Base-by-base conservation (phyloP, 192 early-diverging fungal genomes). In the Radiomyces spectabilis region DNA sequence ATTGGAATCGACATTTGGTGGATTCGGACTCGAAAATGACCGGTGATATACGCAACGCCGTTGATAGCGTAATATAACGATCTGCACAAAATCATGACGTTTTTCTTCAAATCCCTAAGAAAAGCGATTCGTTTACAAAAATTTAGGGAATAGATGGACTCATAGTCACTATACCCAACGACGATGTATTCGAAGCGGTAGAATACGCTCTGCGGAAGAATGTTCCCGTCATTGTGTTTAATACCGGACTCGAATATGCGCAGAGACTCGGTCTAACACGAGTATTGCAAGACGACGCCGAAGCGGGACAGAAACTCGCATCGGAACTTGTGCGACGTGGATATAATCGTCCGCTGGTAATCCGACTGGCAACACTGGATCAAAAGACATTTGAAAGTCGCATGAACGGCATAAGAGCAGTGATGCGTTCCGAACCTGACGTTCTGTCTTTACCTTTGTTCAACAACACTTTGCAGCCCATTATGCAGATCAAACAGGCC, bases 1-100 rank as follows among this genome's bases (percentile, higher is more conserved):
- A 51, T 21, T 61, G 59, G 59, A 61, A 61, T 38, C 51, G 51
- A 13, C 50, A 61, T 32, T 35, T 53, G n/a, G 16, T 38, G 19
- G 46, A 21, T 30, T 33, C 39, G 13, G 41, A 29, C 4, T 10
- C 16, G 8, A 41, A 51, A 19, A 61, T 61, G 59, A 48, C 41
- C 21, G 34, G 37, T 21, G 59, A 61, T 26, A 61, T 61, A 1
- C 13, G 32, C 8, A 5, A 26, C 12, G 59, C 59, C 15, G 51
- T 61, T 16, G 46, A 48, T 48, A 21, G 30, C 25, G 46, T 48
- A 31, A 25, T 21, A 3, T 15, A 27, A 29, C 15, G 15, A 48
- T 21, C 9, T n/a, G n/a, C n/a, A n/a, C n/a, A n/a, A n/a, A n/a
- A n/a, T n/a, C n/a, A n/a, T n/a, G n/a, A n/a, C n/a, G n/a, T n/a